These are phyloP conservation scores for Penicillium sp. DNA, from an alignment of 2,329 filamentous ascomycete genomes.

Conservation along the genomic window DNA sequence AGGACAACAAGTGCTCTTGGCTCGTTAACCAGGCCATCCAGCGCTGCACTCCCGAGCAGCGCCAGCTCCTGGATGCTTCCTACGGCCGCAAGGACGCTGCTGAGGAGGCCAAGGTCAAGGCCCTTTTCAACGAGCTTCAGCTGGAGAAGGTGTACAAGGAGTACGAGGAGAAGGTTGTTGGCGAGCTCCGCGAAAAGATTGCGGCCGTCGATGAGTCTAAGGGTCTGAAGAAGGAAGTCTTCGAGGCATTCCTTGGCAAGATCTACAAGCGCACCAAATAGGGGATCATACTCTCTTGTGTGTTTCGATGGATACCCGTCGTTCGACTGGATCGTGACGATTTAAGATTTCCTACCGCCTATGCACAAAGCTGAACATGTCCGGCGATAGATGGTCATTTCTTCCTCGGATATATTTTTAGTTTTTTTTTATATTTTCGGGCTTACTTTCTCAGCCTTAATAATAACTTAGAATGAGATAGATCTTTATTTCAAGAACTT, in stretches of 20 bases:
- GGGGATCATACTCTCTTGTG: slow-evolving; percentile 21
- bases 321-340: slow-evolving; percentile 9
- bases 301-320: slow-evolving; percentile 16
- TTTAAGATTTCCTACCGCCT: background rate
- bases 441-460: background rate
- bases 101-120: slow-evolving; percentile 83
- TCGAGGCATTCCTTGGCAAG: slow-evolving; percentile 87
- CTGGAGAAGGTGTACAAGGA: slow-evolving; percentile 80
- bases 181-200: slow-evolving; percentile 75
- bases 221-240: slow-evolving; percentile 86
- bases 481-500: background rate
- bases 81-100: slow-evolving; percentile 88
- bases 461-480: background rate
- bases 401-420: background rate
- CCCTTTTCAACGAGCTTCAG: slow-evolving; percentile 80
- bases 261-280: slow-evolving; percentile 99
- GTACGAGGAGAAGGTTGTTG: slow-evolving; percentile 84
- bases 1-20: slow-evolving; percentile 99
- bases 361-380: background rate
- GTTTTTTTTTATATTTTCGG: background rate
- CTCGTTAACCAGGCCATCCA: slow-evolving; percentile 90
- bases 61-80: slow-evolving; percentile 82
- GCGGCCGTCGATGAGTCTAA: slow-evolving; percentile 76
- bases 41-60: slow-evolving; percentile 78
- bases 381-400: background rate